Evolutionary conservation across 2,329 filamentous ascomycete species (phyloP), one percentile per base, ranked within the genome.

Genomic region (Penicillium rolfsii): DNA sequence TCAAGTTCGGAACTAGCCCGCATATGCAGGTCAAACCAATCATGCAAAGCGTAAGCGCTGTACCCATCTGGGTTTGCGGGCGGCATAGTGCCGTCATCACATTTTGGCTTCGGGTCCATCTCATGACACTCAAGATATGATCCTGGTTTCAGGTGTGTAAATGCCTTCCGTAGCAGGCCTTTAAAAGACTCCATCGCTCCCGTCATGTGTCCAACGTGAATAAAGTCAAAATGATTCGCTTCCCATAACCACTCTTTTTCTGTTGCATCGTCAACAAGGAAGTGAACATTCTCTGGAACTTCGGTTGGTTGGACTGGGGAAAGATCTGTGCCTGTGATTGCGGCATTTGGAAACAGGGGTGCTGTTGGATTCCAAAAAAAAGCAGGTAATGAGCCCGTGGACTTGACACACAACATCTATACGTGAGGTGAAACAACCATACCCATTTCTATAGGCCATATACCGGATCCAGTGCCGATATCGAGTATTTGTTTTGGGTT

Each of bases 211-310:
- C 84, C 81, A 2, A 84, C 81, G 73, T 88, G 87, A 59, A 89
- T 81, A 61, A 84, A 83, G 73, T 89, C 86, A 67, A 88, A 81
- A 64, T 80, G 69, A 58, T 80, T 67, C 0, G 76, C 68, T 5
- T 80, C 76, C 76, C 85, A 71, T 76, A 84, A 77, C 85, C 86
- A 87, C 58, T 89, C 83, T 1, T 81, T 78, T 69, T 87, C 85
- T 3, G 83, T 81, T 70, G 82, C 82, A 68, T 93, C 89, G 70
- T 92, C 89, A 49, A 93, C 83, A 62, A 87, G 86, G 66, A 93
- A 93, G 63, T 87, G 85, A 14, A 92, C 88, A 64, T 93, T 93
- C 19, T 85, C 83, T 0, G 90, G 89, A 0, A 91, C 87, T 52
- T 84, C 80, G 4, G 78, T 77, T 2, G 88, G 87, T 69, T 91